Base-by-base conservation (phyloP, 2,329 filamentous ascomycete species). In the Cercospora zeae-maydis region DNA sequence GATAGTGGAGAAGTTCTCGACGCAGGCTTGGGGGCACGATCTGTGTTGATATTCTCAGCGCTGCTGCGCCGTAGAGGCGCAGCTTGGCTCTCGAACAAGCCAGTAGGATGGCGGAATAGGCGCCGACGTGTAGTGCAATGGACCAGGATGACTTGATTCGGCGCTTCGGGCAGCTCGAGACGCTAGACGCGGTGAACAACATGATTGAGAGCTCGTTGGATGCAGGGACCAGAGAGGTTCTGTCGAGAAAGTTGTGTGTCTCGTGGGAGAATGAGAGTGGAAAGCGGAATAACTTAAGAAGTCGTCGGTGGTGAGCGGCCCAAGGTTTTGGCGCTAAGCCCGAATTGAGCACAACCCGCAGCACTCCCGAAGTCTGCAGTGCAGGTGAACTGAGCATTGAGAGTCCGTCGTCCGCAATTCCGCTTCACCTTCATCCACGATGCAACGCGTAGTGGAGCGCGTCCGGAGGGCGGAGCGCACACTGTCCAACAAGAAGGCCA, bases 361-460 rank as follows among this genome's bases (percentile, higher is more conserved):
- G 9, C 34, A 57, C 54, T 57, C 37, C 54, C 54, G 54, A 57
- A 31, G 24, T 30, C n/a, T 11, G 27, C 31, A 55, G 37, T 27
- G 49, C 45, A 42, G 34, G 27, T 54, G 33, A 51, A 62, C 36
- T 45, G 6, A 19, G 34, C 47, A 58, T 49, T 16, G 58, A 57
- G 21, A 47, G 13, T 58, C 45, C 30, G 8, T 27, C 31, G 42
- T 49, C 42, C 6, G 24, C 42, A 49, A 13, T 27, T 13, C 42
- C 21, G 42, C 24, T 14, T 19, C 27, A 52, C 21, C 14, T 30
- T 14, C 58, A 59, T 47, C 16, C 49, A 60, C 61, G n/a, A 67
- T 67, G 66, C 62, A 67, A 60, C 60, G 60, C 16, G 58, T 67
- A 5, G 54, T 64, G 55, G 58, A 63, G 31, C 66, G 66, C 19